A percentile compares a stretch with the other conserved stretches of the same genome.
These are phyloP conservation scores for Xerocomellus dryophilus DNA, from an alignment of 768 basidiomycete species.

Conservation along the genomic window DNA sequence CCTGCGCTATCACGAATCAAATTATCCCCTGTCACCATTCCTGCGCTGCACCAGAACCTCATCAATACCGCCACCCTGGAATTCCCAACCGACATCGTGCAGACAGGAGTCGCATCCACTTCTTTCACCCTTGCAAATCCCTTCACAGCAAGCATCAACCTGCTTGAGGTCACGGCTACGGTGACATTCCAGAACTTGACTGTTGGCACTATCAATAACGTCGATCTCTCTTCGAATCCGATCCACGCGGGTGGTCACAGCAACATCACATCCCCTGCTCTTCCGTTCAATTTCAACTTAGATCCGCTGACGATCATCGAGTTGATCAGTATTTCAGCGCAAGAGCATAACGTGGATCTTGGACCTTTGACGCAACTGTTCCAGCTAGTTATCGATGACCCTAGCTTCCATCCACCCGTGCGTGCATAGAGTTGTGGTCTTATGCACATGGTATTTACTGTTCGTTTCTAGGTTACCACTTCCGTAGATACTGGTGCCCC, in stretches of 20 bases:
- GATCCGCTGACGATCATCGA: conserved; percentile 60
- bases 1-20: conserved; percentile 57
- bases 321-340: conserved; percentile 48
- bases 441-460: not conserved
- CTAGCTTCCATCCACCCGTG: conserved; percentile 51
- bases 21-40: conserved; percentile 60
- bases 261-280: conserved; percentile 50
- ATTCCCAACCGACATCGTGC: conserved; percentile 60
- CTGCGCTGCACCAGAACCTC: conserved; percentile 59
- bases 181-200: conserved; percentile 55
- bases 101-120: conserved; percentile 57
- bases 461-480: conserved; percentile 45
- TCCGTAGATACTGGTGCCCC: conserved; percentile 50
- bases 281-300: conserved; percentile 64
- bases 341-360: conserved; percentile 55
- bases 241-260: conserved; percentile 59
- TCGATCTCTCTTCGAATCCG: conserved; percentile 53
- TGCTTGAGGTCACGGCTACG: conserved; percentile 51
- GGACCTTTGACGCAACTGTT: conserved; percentile 57
- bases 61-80: conserved; percentile 53
- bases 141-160: conserved; percentile 68
- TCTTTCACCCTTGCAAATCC: conserved; percentile 62
- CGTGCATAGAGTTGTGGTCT: not conserved
- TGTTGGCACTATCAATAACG: conserved; percentile 56
- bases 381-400: conserved; percentile 50